Evolutionary conservation across 192 early-diverging fungal species (phyloP).

Genomic region (Diversispora eburnea): DNA sequence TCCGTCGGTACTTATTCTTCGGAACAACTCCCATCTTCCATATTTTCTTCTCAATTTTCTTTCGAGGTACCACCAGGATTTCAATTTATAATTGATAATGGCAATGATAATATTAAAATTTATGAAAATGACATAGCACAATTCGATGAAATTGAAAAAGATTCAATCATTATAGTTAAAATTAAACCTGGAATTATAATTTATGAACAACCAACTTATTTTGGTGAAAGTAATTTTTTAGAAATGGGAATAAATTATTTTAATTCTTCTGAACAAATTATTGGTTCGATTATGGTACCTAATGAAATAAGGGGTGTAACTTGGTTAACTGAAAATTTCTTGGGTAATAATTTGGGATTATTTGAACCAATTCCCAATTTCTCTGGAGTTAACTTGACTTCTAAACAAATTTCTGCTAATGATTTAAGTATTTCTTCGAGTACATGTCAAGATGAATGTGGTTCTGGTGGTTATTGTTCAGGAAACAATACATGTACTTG

Average conservation of each 20-base stretch:
- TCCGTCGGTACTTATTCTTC: background rate
- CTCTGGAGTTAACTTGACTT: background rate
- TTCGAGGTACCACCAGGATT: conserved; percentile 28
- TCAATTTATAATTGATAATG: conserved; percentile 14
- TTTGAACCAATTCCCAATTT: conserved; percentile 25
- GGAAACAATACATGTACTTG: conserved; percentile 10
- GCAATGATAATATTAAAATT: background rate
- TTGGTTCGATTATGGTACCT: conserved; percentile 23
- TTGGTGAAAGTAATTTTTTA: conserved; percentile 21
- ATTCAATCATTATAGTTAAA: background rate
- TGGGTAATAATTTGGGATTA: conserved; percentile 24
- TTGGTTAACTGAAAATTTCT: conserved; percentile 4
- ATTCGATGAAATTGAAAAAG: background rate
- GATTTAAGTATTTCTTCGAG: conserved; percentile 8
- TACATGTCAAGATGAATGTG: conserved; percentile 19
- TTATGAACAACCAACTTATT: conserved; percentile 22
- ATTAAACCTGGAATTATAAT: conserved; percentile 21
- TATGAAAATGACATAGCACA: conserved; percentile 14
- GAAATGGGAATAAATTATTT: background rate
- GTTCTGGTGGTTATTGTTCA: conserved; percentile 20
- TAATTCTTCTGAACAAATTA: background rate
- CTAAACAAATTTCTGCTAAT: background rate
- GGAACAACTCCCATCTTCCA: conserved; percentile 6
- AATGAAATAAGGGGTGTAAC: background rate
- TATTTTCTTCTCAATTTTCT: conserved; percentile 20